These are phyloP conservation scores for Saccharum officinarum DNA, from an alignment of 176 grass and related monocot genomes.

Conservation along the genomic window DNA sequence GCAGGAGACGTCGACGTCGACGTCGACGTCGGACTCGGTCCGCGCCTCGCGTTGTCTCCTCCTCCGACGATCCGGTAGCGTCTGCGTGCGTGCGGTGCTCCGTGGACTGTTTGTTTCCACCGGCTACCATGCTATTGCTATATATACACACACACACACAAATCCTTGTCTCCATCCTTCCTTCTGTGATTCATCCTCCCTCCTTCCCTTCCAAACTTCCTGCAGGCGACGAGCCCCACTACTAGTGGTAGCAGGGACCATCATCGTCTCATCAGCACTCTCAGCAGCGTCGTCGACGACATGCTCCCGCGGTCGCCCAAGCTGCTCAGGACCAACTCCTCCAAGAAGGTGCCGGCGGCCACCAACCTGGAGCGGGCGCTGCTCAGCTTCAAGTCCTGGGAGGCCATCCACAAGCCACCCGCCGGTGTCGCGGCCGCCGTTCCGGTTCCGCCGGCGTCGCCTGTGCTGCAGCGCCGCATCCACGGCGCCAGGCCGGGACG, in stretches of 20 bases:
- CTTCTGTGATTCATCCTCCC: not conserved
- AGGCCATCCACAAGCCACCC: not conserved
- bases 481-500: conserved; percentile 18
- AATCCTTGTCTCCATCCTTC: no score
- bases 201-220: not conserved
- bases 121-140: no score
- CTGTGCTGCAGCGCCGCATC: conserved; percentile 9
- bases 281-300: not conserved
- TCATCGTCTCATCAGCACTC: no score
- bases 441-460: no score
- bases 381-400: conserved; percentile 56
- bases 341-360: conserved; percentile 22
- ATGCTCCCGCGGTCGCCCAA: conserved; percentile 1
- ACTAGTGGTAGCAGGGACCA: not conserved
- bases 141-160: no score
- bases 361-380: conserved; percentile 31
- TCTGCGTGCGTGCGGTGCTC: no score
- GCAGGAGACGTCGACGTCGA: no score
- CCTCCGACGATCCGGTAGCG: no score
- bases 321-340: conserved; percentile 41
- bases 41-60: no score
- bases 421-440: not conserved
- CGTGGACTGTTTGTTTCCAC: no score
- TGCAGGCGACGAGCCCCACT: not conserved
- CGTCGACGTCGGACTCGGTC: no score